Conservation (phyloP, 2,329 filamentous ascomycete genomes). For the Aspergillus cejpii region DNA sequence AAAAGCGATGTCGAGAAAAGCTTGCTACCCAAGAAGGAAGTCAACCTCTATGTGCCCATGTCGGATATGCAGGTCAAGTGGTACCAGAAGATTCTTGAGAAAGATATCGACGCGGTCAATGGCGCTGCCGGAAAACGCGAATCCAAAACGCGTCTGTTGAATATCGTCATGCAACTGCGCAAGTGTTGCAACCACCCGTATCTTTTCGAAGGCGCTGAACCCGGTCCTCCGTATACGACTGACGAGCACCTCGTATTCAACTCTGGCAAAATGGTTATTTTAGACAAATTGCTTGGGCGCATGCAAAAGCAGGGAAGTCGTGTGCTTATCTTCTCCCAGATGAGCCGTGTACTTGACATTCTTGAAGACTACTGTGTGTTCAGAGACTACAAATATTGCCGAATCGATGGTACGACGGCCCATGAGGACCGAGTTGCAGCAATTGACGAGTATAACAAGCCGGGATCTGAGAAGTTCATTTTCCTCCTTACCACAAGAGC, state of each 20-base stretch:
- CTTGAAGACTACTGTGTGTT: conserved; percentile 98
- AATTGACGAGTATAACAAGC: conserved; percentile 97
- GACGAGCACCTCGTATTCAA: conserved; percentile 94
- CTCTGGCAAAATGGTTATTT: conserved; percentile 92
- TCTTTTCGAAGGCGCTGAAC: conserved; percentile 93
- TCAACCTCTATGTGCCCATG: conserved; percentile 97
- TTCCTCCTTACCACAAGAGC: conserved; percentile 93
- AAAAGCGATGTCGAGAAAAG: conserved; percentile 99
- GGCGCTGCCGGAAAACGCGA: conserved; percentile 93
- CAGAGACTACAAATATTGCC: conserved; percentile 88
- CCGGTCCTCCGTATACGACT: conserved; percentile 93
- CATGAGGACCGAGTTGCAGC: conserved; percentile 96
- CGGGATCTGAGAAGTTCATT: conserved; percentile 89
- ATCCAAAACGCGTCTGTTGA: conserved; percentile 91
- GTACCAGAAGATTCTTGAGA: conserved; percentile 98
- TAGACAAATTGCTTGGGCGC: conserved; percentile 81
- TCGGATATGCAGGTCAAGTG: conserved; percentile 98
- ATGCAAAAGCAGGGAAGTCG: conserved; percentile 82
- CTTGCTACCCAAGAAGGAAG: conserved; percentile 89
- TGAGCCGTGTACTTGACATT: conserved; percentile 95
- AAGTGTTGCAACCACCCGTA: conserved; percentile 99
- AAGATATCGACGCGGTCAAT: conserved; percentile 98
- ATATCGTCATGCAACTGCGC: conserved; percentile 98
- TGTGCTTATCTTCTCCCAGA: conserved; percentile 98
- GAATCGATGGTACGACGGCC: conserved; percentile 92